These are phyloP conservation scores for Alternaria viburni DNA, from an alignment of 2,329 filamentous ascomycete genomes.

Conservation along the genomic window DNA sequence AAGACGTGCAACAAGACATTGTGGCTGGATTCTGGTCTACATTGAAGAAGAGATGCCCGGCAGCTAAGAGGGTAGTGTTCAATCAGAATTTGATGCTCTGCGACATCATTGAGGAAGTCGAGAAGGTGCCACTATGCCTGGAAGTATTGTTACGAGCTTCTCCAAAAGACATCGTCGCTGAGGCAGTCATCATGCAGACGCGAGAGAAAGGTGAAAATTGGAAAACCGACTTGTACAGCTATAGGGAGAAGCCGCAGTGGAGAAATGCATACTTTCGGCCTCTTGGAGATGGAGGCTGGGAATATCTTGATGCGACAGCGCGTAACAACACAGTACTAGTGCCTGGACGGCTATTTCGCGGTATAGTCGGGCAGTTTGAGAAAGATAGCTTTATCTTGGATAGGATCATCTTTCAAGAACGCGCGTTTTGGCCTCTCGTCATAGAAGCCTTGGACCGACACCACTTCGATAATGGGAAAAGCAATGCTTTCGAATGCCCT, in stretches of 20 bases:
- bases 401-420: not conserved
- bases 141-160: slow-evolving; percentile 9
- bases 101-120: not conserved
- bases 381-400: not conserved
- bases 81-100: slow-evolving; percentile 11
- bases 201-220: not conserved
- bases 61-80: slow-evolving; percentile 14
- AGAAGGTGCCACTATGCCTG: slow-evolving; percentile 6
- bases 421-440: slow-evolving; percentile 11
- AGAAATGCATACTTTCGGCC: not conserved
- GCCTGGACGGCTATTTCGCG: not conserved
- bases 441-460: slow-evolving; percentile 25
- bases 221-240: not conserved
- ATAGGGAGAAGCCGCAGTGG: not conserved
- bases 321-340: not conserved
- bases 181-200: not conserved
- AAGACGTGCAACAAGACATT: slow-evolving; percentile 1
- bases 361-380: not conserved
- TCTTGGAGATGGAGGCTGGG: not conserved
- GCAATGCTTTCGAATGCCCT: slow-evolving; percentile 16
- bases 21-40: slow-evolving; percentile 14
- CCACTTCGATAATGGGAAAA: slow-evolving; percentile 12
- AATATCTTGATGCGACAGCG: not conserved
- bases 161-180: slow-evolving; percentile 3
- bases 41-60: slow-evolving; percentile 13